These are phyloP conservation scores for Fraxinus platypoda DNA, from an alignment of 305 asterid species.

Conservation along the genomic window DNA sequence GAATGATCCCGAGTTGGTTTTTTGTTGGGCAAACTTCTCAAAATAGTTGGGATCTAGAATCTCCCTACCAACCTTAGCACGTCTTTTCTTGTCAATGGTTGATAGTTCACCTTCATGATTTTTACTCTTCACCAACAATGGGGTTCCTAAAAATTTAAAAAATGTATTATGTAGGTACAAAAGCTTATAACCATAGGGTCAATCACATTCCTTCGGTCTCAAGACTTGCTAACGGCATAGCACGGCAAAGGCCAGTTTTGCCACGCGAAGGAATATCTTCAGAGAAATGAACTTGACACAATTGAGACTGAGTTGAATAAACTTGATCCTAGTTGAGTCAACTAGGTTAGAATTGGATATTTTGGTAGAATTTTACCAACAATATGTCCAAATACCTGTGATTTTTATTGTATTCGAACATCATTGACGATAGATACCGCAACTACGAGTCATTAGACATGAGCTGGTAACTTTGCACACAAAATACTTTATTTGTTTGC, in stretches of 20 bases:
- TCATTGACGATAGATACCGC: not conserved
- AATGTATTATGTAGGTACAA: not conserved
- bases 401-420: not conserved
- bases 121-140: not conserved
- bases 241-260: not conserved
- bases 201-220: not conserved
- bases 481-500: not conserved
- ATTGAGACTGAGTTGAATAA: not conserved
- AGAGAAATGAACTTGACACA: not conserved
- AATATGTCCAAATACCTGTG: not conserved
- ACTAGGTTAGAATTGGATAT: not conserved
- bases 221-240: not conserved
- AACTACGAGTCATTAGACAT: not conserved
- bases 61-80: not conserved
- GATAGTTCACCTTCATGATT: not conserved
- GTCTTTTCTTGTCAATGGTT: not conserved
- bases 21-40: not conserved
- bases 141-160: not conserved
- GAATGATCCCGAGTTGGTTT: not conserved
- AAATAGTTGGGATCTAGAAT: not conserved
- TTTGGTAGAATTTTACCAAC: not conserved
- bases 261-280: not conserved
- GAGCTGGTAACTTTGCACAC: not conserved
- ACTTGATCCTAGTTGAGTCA: not conserved
- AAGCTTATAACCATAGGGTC: not conserved